Evolutionary conservation across 1,284 basidiomycete species (phyloP).

Genomic region (Moesziomyces aphidis): DNA sequence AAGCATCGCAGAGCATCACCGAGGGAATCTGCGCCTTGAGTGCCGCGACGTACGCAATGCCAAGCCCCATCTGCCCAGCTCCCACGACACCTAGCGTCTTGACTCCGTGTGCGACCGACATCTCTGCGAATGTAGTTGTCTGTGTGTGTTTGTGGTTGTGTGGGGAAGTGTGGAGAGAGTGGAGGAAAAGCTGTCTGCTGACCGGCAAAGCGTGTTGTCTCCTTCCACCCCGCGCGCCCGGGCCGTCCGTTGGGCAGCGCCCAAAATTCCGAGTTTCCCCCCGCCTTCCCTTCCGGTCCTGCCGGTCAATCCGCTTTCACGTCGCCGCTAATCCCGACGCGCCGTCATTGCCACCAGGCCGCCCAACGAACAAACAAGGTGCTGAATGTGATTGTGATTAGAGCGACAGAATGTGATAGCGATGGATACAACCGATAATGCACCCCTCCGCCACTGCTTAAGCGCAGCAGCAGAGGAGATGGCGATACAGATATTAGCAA

Average conservation of each 20-base stretch:
- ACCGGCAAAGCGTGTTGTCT: too few species aligned
- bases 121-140: neutral
- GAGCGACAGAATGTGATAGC: conserved; percentile 19
- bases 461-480: conserved; percentile 4
- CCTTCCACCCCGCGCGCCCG: too few species aligned
- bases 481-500: conserved; percentile 32
- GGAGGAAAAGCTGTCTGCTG: too few species aligned
- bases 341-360: neutral
- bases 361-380: neutral
- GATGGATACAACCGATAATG: conserved; percentile 12
- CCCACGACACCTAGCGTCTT: conserved; percentile 59
- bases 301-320: neutral
- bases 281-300: neutral
- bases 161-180: too few species aligned
- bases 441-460: neutral
- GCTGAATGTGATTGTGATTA: conserved; percentile 25
- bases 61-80: conserved; percentile 69
- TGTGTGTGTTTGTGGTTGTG: too few species aligned
- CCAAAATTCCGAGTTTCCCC: too few species aligned
- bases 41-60: conserved; percentile 86
- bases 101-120: conserved; percentile 49
- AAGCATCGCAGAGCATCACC: conserved; percentile 51
- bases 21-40: conserved; percentile 45
- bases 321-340: conserved; percentile 29
- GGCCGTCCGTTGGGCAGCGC: too few species aligned